A percentile compares a stretch with the other conserved stretches of the same genome.
phyloP scores from a whole-genome alignment of 257 asterid genomes.

The Handroanthus guayacan region DNA sequence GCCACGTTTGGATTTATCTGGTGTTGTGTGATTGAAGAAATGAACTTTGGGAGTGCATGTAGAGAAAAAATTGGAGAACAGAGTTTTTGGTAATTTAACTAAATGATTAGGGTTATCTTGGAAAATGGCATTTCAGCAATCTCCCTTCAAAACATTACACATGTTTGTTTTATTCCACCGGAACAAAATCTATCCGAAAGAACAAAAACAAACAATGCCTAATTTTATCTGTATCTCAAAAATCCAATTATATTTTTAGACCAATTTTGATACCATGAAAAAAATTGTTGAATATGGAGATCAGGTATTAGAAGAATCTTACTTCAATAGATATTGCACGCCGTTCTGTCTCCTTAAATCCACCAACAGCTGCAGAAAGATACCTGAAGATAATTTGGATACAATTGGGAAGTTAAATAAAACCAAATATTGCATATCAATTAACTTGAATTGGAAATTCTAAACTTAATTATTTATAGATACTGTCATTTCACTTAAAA shows the following conservation, averaged over 20 bases:
- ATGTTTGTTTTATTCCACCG: too few relatives aligned
- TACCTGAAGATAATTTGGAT: slow-evolving; percentile 51
- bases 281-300: slow-evolving; percentile 7
- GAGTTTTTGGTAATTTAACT: too few relatives aligned
- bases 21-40: too few relatives aligned
- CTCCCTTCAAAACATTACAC: too few relatives aligned
- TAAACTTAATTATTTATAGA: neutral
- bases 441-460: neutral
- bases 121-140: too few relatives aligned
- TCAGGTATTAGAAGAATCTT: slow-evolving; percentile 27
- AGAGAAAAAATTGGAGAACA: too few relatives aligned
- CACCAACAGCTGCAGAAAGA: slow-evolving; percentile 70
- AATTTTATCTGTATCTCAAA: neutral
- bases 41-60: too few relatives aligned
- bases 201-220: neutral
- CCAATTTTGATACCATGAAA: slow-evolving; percentile 8
- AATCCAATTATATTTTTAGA: neutral
- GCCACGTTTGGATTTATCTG: too few relatives aligned
- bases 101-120: too few relatives aligned
- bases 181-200: neutral
- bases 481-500: neutral
- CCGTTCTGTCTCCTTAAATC: slow-evolving; percentile 82
- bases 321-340: slow-evolving; percentile 94
- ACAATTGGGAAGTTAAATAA: too few relatives aligned
- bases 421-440: neutral